A percentile compares a stretch with the other conserved stretches of the same genome.
Conservation (phyloP, 371 early-diverging fungal genomes). For the Sporodiniella umbellata region DNA sequence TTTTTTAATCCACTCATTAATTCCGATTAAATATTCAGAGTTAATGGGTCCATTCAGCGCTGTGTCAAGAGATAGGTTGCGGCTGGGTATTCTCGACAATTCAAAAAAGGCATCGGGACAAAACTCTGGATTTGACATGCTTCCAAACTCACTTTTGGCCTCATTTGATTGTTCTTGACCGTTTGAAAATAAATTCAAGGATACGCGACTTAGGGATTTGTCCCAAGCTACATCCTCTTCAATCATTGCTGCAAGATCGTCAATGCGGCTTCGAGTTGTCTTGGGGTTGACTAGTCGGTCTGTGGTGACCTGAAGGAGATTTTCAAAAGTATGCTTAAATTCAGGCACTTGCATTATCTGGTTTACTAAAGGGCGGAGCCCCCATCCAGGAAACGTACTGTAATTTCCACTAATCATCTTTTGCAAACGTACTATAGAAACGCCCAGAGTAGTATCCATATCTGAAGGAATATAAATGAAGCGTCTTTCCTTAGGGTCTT, state of each 20-base stretch:
- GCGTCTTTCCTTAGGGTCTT: conserved; percentile 2
- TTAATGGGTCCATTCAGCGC: conserved; percentile 21
- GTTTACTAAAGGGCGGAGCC: conserved; percentile 8
- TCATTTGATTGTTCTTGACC: too few relatives aligned
- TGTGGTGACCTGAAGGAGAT: not conserved
- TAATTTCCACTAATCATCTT: conserved; percentile 25
- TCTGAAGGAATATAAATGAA: conserved; percentile 21
- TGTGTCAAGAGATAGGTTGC: not conserved
- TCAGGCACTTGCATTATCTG: conserved; percentile 1
- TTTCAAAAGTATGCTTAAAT: not conserved
- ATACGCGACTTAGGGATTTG: not conserved
- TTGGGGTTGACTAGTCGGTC: conserved; percentile 4
- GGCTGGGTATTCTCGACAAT: too few relatives aligned
- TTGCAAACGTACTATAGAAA: not conserved
- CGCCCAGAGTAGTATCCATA: conserved; percentile 25
- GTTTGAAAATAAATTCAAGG: too few relatives aligned
- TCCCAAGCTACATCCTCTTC: conserved; percentile 21
- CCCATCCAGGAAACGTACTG: conserved; percentile 24
- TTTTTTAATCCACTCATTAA: conserved; percentile 16
- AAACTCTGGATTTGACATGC: too few relatives aligned
- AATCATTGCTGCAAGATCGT: conserved; percentile 15
- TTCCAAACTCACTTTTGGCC: too few relatives aligned
- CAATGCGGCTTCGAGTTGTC: conserved; percentile 11
- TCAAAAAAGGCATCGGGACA: too few relatives aligned
- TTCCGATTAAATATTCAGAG: conserved; percentile 8